phyloP scores from a whole-genome alignment of 129 eudicot species.

The Artemisia annua region DNA sequence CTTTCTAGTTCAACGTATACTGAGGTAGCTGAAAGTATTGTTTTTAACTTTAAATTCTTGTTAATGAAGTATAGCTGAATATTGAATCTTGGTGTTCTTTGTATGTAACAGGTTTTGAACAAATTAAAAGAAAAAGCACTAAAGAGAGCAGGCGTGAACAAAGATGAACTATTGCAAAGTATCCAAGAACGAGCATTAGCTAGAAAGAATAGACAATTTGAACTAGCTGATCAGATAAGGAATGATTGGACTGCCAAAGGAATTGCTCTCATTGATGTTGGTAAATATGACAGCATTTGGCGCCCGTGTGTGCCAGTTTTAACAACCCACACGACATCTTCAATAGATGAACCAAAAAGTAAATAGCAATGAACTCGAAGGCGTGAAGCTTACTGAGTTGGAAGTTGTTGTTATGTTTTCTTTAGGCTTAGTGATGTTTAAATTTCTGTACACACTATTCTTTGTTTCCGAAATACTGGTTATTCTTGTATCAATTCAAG shows the following conservation, averaged over 20 bases:
- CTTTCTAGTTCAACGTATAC: constrained; percentile 52
- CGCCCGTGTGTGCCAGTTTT: constrained; percentile 65
- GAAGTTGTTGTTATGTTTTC: too few relatives aligned
- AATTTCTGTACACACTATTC: too few relatives aligned
- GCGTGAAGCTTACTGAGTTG: too few relatives aligned
- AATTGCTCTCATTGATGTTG: constrained; percentile 76
- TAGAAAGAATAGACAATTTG: constrained; percentile 57
- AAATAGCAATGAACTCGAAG: too few relatives aligned
- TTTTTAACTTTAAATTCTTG: background rate
- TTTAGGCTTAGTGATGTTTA: too few relatives aligned
- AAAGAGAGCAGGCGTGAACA: constrained; percentile 59
- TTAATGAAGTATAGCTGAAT: background rate
- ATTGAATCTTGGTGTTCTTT: background rate
- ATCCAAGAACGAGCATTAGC: constrained; percentile 68
- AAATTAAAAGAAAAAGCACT: constrained; percentile 82
- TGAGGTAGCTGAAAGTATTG: constrained; percentile 50
- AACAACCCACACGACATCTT: background rate
- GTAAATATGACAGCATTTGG: constrained; percentile 59
- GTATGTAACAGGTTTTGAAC: constrained; percentile 51
- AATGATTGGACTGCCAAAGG: constrained; percentile 61
- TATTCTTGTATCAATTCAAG: too few relatives aligned
- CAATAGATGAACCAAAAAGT: too few relatives aligned
- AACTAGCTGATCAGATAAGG: constrained; percentile 63
- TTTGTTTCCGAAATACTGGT: too few relatives aligned
- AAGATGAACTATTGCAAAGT: constrained; percentile 43